These are phyloP conservation scores for Phytopythium mirpurense DNA, from an alignment of 352 stramenopile species.

Conservation along the genomic window DNA sequence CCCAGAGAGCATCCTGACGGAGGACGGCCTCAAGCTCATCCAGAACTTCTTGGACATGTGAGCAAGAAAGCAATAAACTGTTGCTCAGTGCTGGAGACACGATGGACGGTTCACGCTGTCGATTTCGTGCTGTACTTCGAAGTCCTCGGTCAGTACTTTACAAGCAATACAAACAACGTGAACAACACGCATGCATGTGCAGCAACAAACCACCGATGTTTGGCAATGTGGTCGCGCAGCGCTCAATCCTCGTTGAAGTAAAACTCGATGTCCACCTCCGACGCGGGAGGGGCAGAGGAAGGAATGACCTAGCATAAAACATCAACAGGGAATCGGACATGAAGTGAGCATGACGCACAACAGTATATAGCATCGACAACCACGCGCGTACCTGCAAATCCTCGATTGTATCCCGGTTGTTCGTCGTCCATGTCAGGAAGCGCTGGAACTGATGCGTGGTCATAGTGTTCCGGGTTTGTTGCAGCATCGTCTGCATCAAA, in stretches of 20 bases:
- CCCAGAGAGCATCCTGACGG: slow-evolving; percentile 83
- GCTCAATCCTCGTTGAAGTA: slow-evolving; percentile 67
- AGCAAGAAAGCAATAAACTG: slow-evolving; percentile 7
- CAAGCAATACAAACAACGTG: too few relatives aligned
- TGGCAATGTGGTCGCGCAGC: neutral
- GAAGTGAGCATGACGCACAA: neutral
- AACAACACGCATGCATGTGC: neutral
- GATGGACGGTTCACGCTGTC: neutral
- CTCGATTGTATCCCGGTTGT: slow-evolving; percentile 71
- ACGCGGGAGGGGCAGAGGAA: slow-evolving; percentile 19
- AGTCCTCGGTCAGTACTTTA: too few relatives aligned
- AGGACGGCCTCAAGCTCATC: slow-evolving; percentile 78
- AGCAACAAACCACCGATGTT: neutral
- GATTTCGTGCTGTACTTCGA: neutral
- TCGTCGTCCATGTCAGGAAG: slow-evolving; percentile 72
- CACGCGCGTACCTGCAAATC: slow-evolving; percentile 43
- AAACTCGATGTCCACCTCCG: slow-evolving; percentile 63
- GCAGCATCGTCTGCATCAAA: slow-evolving; percentile 49
- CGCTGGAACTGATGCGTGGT: slow-evolving; percentile 78
- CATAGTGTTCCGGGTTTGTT: slow-evolving; percentile 77
- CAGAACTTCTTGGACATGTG: slow-evolving; percentile 88
- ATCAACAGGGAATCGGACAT: too few relatives aligned
- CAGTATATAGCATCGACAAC: neutral
- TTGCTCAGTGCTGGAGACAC: neutral
- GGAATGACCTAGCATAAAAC: slow-evolving; percentile 32